These are phyloP conservation scores for Entomortierella lignicola DNA, from an alignment of 192 early-diverging fungal genomes.

Conservation along the genomic window DNA sequence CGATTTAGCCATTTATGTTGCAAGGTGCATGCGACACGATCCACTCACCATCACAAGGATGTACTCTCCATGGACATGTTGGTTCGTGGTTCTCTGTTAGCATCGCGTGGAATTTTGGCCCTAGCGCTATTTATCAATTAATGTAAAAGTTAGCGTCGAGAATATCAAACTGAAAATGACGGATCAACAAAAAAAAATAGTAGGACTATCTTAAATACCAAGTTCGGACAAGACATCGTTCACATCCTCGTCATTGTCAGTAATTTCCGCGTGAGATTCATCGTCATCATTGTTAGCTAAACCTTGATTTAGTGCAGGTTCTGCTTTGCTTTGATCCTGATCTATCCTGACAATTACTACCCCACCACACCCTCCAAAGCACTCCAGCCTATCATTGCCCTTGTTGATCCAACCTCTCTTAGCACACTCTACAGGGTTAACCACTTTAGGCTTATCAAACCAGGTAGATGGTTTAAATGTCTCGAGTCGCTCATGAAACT, in stretches of 20 bases:
- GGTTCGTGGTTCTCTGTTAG: conserved; percentile 26
- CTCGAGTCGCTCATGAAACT: conserved; percentile 44
- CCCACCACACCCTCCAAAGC: conserved; percentile 46
- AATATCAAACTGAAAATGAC: too few relatives aligned
- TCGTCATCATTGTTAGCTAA: background rate
- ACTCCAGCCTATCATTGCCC: conserved; percentile 40
- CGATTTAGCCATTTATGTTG: background rate
- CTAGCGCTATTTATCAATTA: conserved; percentile 17
- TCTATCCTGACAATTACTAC: conserved; percentile 40
- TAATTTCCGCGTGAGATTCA: background rate
- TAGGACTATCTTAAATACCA: conserved; percentile 31
- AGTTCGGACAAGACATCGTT: background rate
- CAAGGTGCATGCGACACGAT: background rate
- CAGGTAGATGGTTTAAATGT: conserved; percentile 49
- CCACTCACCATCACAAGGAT: conserved; percentile 39
- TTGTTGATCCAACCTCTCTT: conserved; percentile 51
- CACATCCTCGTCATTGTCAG: background rate
- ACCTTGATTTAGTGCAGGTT: background rate
- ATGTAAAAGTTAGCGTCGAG: too few relatives aligned
- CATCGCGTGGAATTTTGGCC: conserved; percentile 40
- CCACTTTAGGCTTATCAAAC: conserved; percentile 49
- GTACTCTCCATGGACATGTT: conserved; percentile 42
- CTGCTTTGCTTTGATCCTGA: background rate
- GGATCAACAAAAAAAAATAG: too few relatives aligned
- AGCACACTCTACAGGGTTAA: conserved; percentile 47